phyloP scores from a whole-genome alignment of 192 early-diverging fungal species.

The Dissophora globulifera region DNA sequence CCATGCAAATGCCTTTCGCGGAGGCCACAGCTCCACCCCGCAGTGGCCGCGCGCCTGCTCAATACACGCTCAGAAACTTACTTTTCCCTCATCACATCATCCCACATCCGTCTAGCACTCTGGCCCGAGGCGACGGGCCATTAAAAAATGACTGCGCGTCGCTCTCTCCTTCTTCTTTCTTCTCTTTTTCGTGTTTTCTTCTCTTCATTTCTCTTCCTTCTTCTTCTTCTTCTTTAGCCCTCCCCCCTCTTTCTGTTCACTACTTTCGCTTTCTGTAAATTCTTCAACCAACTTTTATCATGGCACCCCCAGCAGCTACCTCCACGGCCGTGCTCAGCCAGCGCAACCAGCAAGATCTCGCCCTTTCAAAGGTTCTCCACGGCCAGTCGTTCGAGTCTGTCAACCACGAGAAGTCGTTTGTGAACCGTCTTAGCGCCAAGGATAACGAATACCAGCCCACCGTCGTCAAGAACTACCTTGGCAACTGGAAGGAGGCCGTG shows the following conservation, averaged over 20 bases:
- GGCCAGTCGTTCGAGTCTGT: constrained; percentile 53
- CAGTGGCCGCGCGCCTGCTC: too few species aligned
- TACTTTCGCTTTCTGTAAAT: neutral
- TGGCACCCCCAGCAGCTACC: constrained; percentile 2
- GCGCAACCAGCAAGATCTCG: constrained; percentile 60
- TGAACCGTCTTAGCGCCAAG: constrained; percentile 67
- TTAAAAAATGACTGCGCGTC: too few species aligned
- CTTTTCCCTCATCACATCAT: too few species aligned
- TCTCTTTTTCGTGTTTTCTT: neutral
- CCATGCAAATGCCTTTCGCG: too few species aligned
- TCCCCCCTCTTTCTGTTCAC: neutral
- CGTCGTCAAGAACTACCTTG: constrained; percentile 74
- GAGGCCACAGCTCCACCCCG: too few species aligned
- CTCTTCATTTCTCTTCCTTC: neutral
- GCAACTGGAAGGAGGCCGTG: constrained; percentile 71
- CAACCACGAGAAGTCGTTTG: constrained; percentile 37
- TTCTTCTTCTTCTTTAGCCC: neutral
- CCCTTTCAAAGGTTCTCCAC: constrained; percentile 63
- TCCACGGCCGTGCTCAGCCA: constrained; percentile 13
- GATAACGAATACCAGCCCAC: constrained; percentile 71
- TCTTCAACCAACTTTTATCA: constrained; percentile 2
- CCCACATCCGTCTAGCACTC: too few species aligned
- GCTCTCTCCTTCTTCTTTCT: neutral
- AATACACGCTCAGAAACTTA: too few species aligned
- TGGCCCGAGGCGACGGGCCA: too few species aligned